These are phyloP conservation scores for Mortierella sp. DNA, from an alignment of 371 early-diverging fungal species.

Conservation along the genomic window DNA sequence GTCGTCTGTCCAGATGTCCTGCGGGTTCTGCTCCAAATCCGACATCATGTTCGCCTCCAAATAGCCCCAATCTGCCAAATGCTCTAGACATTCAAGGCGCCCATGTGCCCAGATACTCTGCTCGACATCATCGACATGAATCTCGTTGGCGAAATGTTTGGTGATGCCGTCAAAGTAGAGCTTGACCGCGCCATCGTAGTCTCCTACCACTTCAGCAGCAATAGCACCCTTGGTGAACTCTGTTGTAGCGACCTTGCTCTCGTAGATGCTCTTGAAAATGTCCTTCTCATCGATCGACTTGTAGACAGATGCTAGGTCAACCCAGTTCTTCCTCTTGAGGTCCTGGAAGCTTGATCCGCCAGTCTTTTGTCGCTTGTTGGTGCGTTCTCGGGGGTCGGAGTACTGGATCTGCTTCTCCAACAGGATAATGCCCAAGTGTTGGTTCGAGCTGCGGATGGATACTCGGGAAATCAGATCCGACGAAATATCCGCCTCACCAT, in stretches of 20 bases:
- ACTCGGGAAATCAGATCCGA: constrained; percentile 58
- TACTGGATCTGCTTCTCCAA: constrained; percentile 61
- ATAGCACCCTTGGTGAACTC: constrained; percentile 68
- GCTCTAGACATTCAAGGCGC: constrained; percentile 71
- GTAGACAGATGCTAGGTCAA: constrained; percentile 72
- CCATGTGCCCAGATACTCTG: constrained; percentile 68
- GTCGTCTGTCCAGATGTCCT: constrained; percentile 66
- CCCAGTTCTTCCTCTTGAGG: constrained; percentile 62
- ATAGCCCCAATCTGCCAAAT: constrained; percentile 75
- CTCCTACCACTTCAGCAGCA: constrained; percentile 69
- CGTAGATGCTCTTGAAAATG: constrained; percentile 71
- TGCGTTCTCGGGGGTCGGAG: constrained; percentile 48
- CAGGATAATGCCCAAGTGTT: constrained; percentile 71
- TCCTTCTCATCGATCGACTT: constrained; percentile 73
- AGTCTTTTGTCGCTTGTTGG: constrained; percentile 43
- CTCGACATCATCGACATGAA: constrained; percentile 60
- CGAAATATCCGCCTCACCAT: constrained; percentile 53
- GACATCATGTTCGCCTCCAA: constrained; percentile 62
- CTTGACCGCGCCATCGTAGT: constrained; percentile 68
- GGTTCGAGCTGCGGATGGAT: constrained; percentile 64
- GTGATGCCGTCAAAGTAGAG: constrained; percentile 62
- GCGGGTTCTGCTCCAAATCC: constrained; percentile 60
- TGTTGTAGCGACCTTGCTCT: constrained; percentile 64
- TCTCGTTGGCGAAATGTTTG: constrained; percentile 48
- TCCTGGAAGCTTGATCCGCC: constrained; percentile 20